A percentile compares a stretch with the other conserved stretches of the same genome.
These are phyloP conservation scores for Malassezia cuniculi DNA, from an alignment of 1,284 basidiomycete species.

Conservation along the genomic window DNA sequence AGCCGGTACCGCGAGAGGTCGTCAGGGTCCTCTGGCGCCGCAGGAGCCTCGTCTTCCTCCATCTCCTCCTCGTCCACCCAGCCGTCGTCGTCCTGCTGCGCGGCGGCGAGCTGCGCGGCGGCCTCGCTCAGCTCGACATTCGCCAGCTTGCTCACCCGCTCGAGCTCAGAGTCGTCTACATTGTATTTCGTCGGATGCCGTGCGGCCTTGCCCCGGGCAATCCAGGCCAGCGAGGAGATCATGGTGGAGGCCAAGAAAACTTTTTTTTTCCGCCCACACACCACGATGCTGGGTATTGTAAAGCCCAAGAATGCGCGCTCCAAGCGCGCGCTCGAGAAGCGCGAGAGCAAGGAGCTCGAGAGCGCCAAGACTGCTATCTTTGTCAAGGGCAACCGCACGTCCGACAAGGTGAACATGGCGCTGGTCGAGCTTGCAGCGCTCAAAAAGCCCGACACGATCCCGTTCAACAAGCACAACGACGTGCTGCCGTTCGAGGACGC, in stretches of 20 bases:
- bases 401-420: slow-evolving; percentile 62
- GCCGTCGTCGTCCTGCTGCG: slow-evolving; percentile 23
- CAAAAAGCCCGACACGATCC: slow-evolving; percentile 55
- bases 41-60: slow-evolving; percentile 50
- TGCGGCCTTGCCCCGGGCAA: slow-evolving; percentile 64
- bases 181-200: slow-evolving; percentile 74
- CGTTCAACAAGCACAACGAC: slow-evolving; percentile 87
- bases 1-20: slow-evolving; percentile 83
- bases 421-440: slow-evolving; percentile 58
- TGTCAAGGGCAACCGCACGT: slow-evolving; percentile 73
- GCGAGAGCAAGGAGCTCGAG: slow-evolving; percentile 72
- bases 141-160: slow-evolving; percentile 76
- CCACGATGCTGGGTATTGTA: slow-evolving; percentile 26
- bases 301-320: slow-evolving; percentile 94
- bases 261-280: not conserved
- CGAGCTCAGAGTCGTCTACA: slow-evolving; percentile 78
- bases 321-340: slow-evolving; percentile 78
- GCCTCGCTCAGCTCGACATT: slow-evolving; percentile 79
- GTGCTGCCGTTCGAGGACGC: slow-evolving; percentile 79
- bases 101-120: slow-evolving; percentile 60
- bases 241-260: slow-evolving; percentile 12
- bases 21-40: slow-evolving; percentile 50
- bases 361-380: slow-evolving; percentile 72
- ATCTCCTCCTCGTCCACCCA: slow-evolving; percentile 47
- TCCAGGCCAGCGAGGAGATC: slow-evolving; percentile 57